These are phyloP conservation scores for Nepenthes gracilis DNA, from an alignment of 148 eudicot species.

Conservation along the genomic window DNA sequence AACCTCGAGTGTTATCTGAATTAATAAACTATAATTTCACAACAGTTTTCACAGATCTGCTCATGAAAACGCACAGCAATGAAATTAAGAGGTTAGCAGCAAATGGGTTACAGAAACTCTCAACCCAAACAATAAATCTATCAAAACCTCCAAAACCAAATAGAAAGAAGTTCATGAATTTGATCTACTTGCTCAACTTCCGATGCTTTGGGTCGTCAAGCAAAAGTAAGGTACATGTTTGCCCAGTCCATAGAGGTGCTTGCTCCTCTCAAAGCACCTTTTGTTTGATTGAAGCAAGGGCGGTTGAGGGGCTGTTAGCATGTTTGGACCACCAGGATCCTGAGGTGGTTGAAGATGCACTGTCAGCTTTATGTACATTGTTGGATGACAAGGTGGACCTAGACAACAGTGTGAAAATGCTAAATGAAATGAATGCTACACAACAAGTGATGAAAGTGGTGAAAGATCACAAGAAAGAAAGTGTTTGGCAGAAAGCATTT, in stretches of 20 bases:
- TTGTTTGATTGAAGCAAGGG: constrained; percentile 60
- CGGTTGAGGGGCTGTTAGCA: constrained; percentile 46
- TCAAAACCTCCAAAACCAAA: constrained; percentile 51
- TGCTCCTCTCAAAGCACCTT: constrained; percentile 61
- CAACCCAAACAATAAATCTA: constrained; percentile 37
- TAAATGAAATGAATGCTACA: constrained; percentile 32
- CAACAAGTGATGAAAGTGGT: constrained; percentile 46
- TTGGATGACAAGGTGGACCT: constrained; percentile 53
- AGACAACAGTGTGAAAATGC: constrained; percentile 41
- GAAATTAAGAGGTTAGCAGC: constrained; percentile 64
- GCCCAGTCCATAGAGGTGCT: constrained; percentile 59
- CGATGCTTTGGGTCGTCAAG: constrained; percentile 22
- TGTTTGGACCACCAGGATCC: constrained; percentile 53
- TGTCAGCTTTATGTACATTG: constrained; percentile 64
- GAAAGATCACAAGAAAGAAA: constrained; percentile 52
- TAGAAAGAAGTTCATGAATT: constrained; percentile 21
- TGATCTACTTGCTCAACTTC: constrained; percentile 15
- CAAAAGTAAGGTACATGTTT: constrained; percentile 15
- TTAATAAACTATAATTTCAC: constrained; percentile 44
- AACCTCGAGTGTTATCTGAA: constrained; percentile 36
- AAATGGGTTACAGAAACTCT: constrained; percentile 62
- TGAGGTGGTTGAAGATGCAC: constrained; percentile 56
- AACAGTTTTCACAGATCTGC: constrained; percentile 40
- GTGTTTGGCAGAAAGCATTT: constrained; percentile 52
- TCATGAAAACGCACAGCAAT: constrained; percentile 41